Conservation (phyloP, 257 asterid genomes). For the Prunella vulgaris region DNA sequence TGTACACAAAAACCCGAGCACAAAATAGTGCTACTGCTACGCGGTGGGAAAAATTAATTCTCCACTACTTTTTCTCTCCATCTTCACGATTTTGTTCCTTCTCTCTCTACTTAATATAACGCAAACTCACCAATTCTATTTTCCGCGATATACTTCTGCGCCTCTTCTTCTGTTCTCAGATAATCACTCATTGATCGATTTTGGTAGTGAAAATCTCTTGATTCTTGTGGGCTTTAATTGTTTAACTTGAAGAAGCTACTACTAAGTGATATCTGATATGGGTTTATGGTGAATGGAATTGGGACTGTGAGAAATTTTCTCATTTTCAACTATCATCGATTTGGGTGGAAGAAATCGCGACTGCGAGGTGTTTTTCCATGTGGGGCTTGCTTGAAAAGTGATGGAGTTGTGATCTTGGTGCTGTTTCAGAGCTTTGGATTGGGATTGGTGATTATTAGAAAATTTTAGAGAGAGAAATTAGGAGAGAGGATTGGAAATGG, state of each 20-base stretch:
- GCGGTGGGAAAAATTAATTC: slow-evolving; percentile 25
- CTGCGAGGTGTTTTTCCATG: too few species aligned
- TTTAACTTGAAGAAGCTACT: slow-evolving; percentile 3
- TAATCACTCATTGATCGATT: slow-evolving; percentile 13
- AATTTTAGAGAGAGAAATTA: background rate
- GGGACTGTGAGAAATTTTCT: slow-evolving; percentile 14
- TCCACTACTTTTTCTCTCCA: slow-evolving; percentile 2
- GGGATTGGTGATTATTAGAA: background rate
- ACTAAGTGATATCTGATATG: slow-evolving; percentile 17
- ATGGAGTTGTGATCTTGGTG: slow-evolving; percentile 26
- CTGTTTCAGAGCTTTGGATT: too few species aligned
- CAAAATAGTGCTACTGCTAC: slow-evolving; percentile 1
- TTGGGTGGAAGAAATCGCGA: background rate
- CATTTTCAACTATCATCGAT: background rate
- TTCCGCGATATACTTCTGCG: background rate
- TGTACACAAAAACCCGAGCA: slow-evolving; percentile 14
- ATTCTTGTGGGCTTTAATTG: slow-evolving; percentile 9
- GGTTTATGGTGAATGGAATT: slow-evolving; percentile 17
- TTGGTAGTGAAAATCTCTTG: slow-evolving; percentile 14
- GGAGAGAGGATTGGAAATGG: slow-evolving; percentile 39
- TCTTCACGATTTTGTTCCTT: too few species aligned
- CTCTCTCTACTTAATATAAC: background rate
- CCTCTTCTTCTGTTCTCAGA: background rate
- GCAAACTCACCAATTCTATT: background rate
- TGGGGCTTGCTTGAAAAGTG: slow-evolving; percentile 26